Evolutionary conservation across 495 filamentous ascomycete genomes (phyloP).

Genomic region (Aspergillus panamensis): DNA sequence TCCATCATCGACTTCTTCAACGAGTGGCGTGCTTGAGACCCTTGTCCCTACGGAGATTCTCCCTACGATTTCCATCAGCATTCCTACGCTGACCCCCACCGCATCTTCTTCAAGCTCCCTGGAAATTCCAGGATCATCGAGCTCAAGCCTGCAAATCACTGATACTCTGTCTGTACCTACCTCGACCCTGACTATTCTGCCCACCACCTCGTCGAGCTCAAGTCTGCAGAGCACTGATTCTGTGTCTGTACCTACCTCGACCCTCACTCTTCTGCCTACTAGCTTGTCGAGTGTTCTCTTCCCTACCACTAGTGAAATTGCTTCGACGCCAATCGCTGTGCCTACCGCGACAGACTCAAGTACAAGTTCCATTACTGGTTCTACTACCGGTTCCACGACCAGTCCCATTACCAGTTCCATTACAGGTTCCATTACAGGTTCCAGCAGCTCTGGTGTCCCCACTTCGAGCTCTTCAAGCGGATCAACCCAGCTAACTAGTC

Average conservation of each 20-base stretch:
- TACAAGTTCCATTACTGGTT: too few species aligned
- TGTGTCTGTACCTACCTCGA: slow-evolving; percentile 1
- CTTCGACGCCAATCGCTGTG: slow-evolving; percentile 6
- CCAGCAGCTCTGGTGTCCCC: slow-evolving; percentile 4
- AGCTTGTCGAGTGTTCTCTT: slow-evolving; percentile 15
- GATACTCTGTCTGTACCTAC: not conserved
- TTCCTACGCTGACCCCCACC: slow-evolving; percentile 23
- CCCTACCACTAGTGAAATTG: not conserved
- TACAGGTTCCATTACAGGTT: too few species aligned
- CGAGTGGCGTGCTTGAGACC: slow-evolving; percentile 6
- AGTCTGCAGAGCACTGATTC: not conserved
- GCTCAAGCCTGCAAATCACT: not conserved
- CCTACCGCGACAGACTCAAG: too few species aligned
- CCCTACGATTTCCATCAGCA: slow-evolving; percentile 28
- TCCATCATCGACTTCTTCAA: slow-evolving; percentile 1
- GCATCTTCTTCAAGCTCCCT: slow-evolving; percentile 7
- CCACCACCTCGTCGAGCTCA: slow-evolving; percentile 10
- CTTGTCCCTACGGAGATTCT: slow-evolving; percentile 5
- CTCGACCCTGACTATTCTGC: slow-evolving; percentile 4
- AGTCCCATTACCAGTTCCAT: too few species aligned
- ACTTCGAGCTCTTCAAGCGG: slow-evolving; percentile 4
- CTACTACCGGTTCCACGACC: too few species aligned
- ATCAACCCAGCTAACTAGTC: not conserved
- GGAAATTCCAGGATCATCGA: slow-evolving; percentile 16
- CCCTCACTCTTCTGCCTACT: slow-evolving; percentile 1